These are phyloP conservation scores for Kalanchoe fedtschenkoi DNA, from an alignment of 164 flowering plant species.

Conservation along the genomic window DNA sequence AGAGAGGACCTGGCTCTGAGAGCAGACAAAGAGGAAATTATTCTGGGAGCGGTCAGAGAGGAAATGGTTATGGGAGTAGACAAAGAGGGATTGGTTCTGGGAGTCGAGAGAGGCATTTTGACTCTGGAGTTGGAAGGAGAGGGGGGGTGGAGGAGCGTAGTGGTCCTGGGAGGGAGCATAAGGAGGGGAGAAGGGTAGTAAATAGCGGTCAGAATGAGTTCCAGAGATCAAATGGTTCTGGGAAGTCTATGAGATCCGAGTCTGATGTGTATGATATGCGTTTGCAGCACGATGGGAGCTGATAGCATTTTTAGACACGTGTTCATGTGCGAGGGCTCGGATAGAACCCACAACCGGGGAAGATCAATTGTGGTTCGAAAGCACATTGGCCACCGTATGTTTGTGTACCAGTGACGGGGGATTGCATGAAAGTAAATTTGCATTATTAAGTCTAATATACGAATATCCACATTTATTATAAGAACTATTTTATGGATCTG, in stretches of 20 bases:
- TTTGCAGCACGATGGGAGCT: constrained; percentile 35
- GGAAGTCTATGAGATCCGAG: constrained; percentile 6
- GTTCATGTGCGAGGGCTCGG: too few species aligned
- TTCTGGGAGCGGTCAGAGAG: too few species aligned
- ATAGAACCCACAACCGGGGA: too few species aligned
- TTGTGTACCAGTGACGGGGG: too few species aligned
- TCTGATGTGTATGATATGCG: constrained; percentile 33
- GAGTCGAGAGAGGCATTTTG: neutral
- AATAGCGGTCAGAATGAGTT: neutral
- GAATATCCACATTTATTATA: too few species aligned
- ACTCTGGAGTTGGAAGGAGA: too few species aligned
- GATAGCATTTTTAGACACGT: too few species aligned
- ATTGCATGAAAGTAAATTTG: too few species aligned
- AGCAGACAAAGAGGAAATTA: neutral
- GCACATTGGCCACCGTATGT: too few species aligned
- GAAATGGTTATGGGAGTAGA: neutral
- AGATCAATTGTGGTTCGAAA: too few species aligned
- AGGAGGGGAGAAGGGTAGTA: neutral
- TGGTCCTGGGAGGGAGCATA: neutral
- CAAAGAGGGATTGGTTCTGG: neutral
- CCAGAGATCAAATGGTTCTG: neutral
- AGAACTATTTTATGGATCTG: too few species aligned
- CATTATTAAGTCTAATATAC: too few species aligned
- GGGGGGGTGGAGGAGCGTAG: neutral
- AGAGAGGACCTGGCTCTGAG: neutral